Evolutionary conservation across 306 rosid genomes (phyloP), one percentile per base, ranked within the genome.

Genomic region (Quercus engelmannii): DNA sequence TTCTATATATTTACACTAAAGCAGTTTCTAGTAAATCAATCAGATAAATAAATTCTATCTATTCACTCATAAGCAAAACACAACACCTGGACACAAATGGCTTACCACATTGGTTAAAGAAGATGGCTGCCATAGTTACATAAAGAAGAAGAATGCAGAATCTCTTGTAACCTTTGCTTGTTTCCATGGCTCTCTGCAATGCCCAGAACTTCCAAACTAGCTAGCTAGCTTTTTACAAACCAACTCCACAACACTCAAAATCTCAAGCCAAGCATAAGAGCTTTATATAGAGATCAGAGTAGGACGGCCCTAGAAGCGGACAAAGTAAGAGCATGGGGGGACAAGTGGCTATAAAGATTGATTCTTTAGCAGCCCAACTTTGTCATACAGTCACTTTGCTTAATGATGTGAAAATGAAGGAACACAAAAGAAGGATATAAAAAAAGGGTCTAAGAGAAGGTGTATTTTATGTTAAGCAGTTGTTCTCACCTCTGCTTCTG

Each of bases 51-150:
- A 41, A 41, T 7, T 41, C 54, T 49, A 49, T 12, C 54, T 12
- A 49, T 49, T 49, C 56, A 74, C 55, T 41, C 73, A 13, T 61
- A 3, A 67, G 69, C 30, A 26, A 30, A 41, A 21, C 49, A n/a
- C 19, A 26, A 3, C 49, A 15, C 49, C n/a, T 41, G 4, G 26
- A 41, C 26, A 69, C 18, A 41, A 6, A 69, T 38, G 81, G 35
- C 90, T 82, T 91, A 93, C 97, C 97, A 76, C 96, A 91, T 78
- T 82, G 87, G 69, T 76, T 76, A 85, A 86, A 88, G 79, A 84
- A 84, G 78, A 88, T 55, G 75, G 89, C 68, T 73, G 83, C 79
- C 17, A 88, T 63, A 64, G 81, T 70, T 4, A 89, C 62, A 77
- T 75, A 87, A 76, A 89, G 83, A 59, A 86, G 67, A 78, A 88